These are phyloP conservation scores for Carpinus fangiana DNA, from an alignment of 306 rosid genomes.

Conservation along the genomic window DNA sequence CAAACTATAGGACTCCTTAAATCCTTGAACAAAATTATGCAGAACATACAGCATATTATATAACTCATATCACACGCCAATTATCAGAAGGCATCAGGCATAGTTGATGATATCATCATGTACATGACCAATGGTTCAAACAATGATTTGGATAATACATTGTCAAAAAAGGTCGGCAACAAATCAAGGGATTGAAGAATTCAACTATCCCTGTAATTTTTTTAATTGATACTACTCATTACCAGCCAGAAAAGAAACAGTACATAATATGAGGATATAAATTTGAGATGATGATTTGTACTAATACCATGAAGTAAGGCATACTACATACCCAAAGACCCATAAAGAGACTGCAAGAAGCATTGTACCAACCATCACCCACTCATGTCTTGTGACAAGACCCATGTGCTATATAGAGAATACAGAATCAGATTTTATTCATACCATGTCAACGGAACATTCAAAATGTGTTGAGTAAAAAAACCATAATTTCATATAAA, in stretches of 20 bases:
- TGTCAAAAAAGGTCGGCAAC: not conserved
- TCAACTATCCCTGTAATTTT: not conserved
- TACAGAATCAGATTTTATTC: too few relatives aligned
- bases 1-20: not conserved
- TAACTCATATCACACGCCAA: not conserved
- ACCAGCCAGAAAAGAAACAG: not conserved
- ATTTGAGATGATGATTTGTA: not conserved
- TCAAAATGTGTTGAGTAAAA: not conserved
- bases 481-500: not conserved
- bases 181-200: not conserved
- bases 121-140: not conserved
- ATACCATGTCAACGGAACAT: too few relatives aligned
- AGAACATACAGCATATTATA: not conserved
- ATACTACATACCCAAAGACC: conserved; percentile 79
- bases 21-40: not conserved
- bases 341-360: conserved; percentile 90
- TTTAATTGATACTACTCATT: not conserved
- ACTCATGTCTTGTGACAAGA: conserved; percentile 68
- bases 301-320: not conserved
- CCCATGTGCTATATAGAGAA: conserved; percentile 56
- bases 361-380: conserved; percentile 90
- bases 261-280: not conserved
- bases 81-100: not conserved
- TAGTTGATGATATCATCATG: not conserved
- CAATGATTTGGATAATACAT: not conserved